Evolutionary conservation across 768 basidiomycete species (phyloP).

Genomic region (Pleurotus pulmonarius): DNA sequence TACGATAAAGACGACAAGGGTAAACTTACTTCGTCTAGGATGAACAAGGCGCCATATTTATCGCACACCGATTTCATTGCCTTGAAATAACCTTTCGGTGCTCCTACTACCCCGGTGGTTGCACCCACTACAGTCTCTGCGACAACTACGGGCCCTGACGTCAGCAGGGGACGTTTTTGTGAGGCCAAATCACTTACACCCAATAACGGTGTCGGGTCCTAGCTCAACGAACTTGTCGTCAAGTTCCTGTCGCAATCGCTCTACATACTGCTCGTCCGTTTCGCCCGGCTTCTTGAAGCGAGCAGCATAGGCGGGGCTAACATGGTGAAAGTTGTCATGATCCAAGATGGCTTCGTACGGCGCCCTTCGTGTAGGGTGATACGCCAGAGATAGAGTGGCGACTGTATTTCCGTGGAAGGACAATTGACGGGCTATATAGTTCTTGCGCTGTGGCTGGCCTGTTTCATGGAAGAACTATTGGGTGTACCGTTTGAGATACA

Average conservation of each 20-base stretch:
- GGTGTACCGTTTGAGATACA: background rate
- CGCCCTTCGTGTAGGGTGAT: constrained; percentile 62
- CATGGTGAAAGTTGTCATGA: constrained; percentile 70
- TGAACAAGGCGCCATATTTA: constrained; percentile 74
- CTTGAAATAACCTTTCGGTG: constrained; percentile 83
- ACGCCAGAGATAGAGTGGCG: constrained; percentile 61
- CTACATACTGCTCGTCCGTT: constrained; percentile 75
- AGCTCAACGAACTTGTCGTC: constrained; percentile 83
- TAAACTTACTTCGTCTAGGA: constrained; percentile 71
- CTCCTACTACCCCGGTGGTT: constrained; percentile 69
- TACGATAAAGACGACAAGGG: background rate
- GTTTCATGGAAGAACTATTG: constrained; percentile 66
- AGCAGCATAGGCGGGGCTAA: constrained; percentile 82
- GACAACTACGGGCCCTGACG: constrained; percentile 44
- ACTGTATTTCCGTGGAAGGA: constrained; percentile 88
- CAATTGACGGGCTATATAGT: constrained; percentile 75
- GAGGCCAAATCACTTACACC: constrained; percentile 45
- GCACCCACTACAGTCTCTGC: constrained; percentile 89
- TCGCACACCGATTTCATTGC: constrained; percentile 82
- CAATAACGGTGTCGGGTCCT: constrained; percentile 79
- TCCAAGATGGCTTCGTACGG: constrained; percentile 69
- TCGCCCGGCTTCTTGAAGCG: constrained; percentile 72
- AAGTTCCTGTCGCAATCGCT: constrained; percentile 72
- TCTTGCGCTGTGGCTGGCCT: constrained; percentile 63
- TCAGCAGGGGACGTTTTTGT: background rate